Percentiles rank a stretch among this genome's conserved stretches.
Evolutionary conservation across 2,329 filamentous ascomycete genomes (phyloP).

Genomic region (Cercospora sp.): DNA sequence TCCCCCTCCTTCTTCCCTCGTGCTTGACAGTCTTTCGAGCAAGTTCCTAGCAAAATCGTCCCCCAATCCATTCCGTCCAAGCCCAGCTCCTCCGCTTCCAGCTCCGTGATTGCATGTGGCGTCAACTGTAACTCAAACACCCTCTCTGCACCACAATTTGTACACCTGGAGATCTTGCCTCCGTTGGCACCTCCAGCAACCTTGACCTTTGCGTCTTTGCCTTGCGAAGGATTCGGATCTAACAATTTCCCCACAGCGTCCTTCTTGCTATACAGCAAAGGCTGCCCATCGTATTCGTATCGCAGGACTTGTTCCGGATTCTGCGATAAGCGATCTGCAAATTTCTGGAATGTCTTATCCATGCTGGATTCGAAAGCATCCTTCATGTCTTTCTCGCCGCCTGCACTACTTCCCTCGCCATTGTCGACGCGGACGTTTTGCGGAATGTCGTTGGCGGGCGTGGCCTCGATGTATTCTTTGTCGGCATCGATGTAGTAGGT

Average conservation of each 20-base stretch:
- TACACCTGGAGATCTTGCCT: slow-evolving; percentile 68
- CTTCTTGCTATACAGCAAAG: slow-evolving; percentile 73
- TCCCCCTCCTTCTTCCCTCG: slow-evolving; percentile 58
- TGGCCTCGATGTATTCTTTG: slow-evolving; percentile 76
- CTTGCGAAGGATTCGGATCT: slow-evolving; percentile 27
- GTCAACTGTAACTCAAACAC: slow-evolving; percentile 91
- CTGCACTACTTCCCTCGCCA: slow-evolving; percentile 36
- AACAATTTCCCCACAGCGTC: slow-evolving; percentile 73
- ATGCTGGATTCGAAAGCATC: slow-evolving; percentile 51
- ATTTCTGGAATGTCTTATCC: slow-evolving; percentile 54
- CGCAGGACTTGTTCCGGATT: slow-evolving; percentile 54
- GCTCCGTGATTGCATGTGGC: slow-evolving; percentile 83
- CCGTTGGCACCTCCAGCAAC: background rate
- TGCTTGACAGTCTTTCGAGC: slow-evolving; percentile 73
- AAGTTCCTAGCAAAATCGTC: slow-evolving; percentile 84
- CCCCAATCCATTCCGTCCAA: slow-evolving; percentile 97
- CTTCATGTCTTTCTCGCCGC: slow-evolving; percentile 41
- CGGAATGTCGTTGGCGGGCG: slow-evolving; percentile 52
- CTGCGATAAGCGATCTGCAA: slow-evolving; percentile 52
- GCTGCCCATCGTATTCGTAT: slow-evolving; percentile 51
- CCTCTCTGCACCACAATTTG: slow-evolving; percentile 70
- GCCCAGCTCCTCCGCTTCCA: slow-evolving; percentile 70
- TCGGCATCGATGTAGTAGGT: slow-evolving; percentile 82
- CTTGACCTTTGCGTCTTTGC: slow-evolving; percentile 22
- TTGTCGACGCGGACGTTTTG: slow-evolving; percentile 37